These are phyloP conservation scores for Debaryomyces sp. DNA, from an alignment of 1,139 yeast species.

Conservation along the genomic window DNA sequence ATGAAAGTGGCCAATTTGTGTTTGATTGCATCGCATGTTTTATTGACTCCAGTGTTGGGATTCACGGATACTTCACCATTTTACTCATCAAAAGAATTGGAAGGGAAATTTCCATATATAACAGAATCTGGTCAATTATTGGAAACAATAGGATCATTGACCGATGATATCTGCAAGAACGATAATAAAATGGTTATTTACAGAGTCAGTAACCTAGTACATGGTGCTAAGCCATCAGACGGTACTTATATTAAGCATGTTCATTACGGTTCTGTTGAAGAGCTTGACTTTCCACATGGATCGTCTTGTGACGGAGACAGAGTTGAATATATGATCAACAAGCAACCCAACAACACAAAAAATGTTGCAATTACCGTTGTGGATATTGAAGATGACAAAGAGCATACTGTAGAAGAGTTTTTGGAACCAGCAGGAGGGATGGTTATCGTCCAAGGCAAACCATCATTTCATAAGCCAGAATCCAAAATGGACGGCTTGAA, in stretches of 20 bases:
- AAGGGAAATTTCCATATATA: constrained; percentile 21
- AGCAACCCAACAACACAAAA: constrained; percentile 3
- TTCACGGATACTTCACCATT: constrained; percentile 38
- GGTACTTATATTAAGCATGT: constrained; percentile 32
- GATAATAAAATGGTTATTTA: constrained; percentile 22
- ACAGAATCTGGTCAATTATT: constrained; percentile 21
- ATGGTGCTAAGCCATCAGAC: constrained; percentile 5
- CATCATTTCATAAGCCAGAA: constrained; percentile 25
- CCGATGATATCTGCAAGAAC: constrained; percentile 20
- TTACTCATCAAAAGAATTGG: constrained; percentile 21
- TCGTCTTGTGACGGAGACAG: constrained; percentile 16
- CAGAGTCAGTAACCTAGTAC: constrained; percentile 25
- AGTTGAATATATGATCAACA: constrained; percentile 11
- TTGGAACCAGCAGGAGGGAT: constrained; percentile 12
- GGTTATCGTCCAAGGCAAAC: constrained; percentile 35
- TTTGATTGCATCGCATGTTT: constrained; percentile 6
- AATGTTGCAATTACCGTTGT: constrained; percentile 22
- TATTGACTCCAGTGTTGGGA: constrained; percentile 22
- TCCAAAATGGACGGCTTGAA: constrained; percentile 22
- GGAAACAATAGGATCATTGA: constrained; percentile 16
- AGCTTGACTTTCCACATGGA: constrained; percentile 25
- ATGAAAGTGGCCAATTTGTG: constrained; percentile 11
- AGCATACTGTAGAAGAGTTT: constrained; percentile 22
- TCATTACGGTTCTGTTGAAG: constrained; percentile 27
- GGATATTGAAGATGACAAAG: constrained; percentile 26